phyloP scores from a whole-genome alignment of 179 eudicot genomes.

The Beta macrorhiza region DNA sequence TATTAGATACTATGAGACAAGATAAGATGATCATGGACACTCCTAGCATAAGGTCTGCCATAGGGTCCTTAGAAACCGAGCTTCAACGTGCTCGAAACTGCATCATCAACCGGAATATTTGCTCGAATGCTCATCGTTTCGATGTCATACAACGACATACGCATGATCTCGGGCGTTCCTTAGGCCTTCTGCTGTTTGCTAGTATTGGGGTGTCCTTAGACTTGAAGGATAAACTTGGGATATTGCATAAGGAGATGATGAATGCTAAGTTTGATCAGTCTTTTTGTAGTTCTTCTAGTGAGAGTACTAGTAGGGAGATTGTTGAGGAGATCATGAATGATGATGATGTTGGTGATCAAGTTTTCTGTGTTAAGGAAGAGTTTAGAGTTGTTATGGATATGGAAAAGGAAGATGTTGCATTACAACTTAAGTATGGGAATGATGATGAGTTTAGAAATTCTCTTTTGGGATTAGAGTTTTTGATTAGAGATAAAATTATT shows the following conservation, averaged over 20 bases:
- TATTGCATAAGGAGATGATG: constrained; percentile 64
- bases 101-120: constrained; percentile 23
- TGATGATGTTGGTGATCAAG: neutral
- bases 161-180: constrained; percentile 59
- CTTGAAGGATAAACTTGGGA: constrained; percentile 52
- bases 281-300: constrained; percentile 27
- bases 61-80: constrained; percentile 53
- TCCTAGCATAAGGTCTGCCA: constrained; percentile 49
- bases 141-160: constrained; percentile 49
- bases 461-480: constrained; percentile 35
- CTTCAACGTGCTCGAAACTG: constrained; percentile 42
- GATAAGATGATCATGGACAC: constrained; percentile 39
- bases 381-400: neutral
- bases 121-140: constrained; percentile 13
- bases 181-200: constrained; percentile 70
- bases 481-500: constrained; percentile 43
- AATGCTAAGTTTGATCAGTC: constrained; percentile 45
- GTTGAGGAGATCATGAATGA: constrained; percentile 19
- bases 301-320: constrained; percentile 27
- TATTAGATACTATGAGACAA: constrained; percentile 45
- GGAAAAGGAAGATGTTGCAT: constrained; percentile 55
- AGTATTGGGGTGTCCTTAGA: constrained; percentile 49
- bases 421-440: constrained; percentile 68
- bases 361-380: neutral
- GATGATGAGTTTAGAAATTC: constrained; percentile 64